These are phyloP conservation scores for Juncus effusus DNA, from an alignment of 176 grass and related monocot species.

Conservation along the genomic window DNA sequence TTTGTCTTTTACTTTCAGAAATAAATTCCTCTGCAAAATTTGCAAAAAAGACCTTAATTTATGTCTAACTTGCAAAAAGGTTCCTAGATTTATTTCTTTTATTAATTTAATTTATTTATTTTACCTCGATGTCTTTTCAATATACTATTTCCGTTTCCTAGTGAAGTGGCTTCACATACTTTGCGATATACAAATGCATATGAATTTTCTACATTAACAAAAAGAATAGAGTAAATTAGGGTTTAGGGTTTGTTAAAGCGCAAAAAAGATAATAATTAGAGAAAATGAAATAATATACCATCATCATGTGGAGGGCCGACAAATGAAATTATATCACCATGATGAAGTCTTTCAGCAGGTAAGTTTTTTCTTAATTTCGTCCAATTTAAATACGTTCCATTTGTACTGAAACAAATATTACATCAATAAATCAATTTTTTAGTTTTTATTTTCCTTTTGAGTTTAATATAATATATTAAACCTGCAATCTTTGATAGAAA, in stretches of 20 bases:
- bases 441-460: no score
- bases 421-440: background rate
- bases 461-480: conserved; percentile 35
- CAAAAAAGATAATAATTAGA: conserved; percentile 4
- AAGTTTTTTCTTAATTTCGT: conserved; percentile 49
- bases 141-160: conserved; percentile 37
- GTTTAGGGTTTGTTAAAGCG: conserved; percentile 2
- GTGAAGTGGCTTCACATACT: conserved; percentile 33
- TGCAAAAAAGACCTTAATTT: conserved; percentile 4
- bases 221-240: background rate
- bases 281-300: conserved; percentile 31
- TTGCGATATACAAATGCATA: conserved; percentile 94
- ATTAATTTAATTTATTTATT: background rate
- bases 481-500: conserved; percentile 86
- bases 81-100: conserved; percentile 20
- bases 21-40: conserved; percentile 40
- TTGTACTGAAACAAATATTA: conserved; percentile 53
- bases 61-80: background rate
- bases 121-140: conserved; percentile 86
- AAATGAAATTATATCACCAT: conserved; percentile 86
- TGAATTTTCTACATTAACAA: conserved; percentile 47
- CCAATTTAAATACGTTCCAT: conserved; percentile 84
- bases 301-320: conserved; percentile 43
- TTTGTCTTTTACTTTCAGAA: conserved; percentile 78
- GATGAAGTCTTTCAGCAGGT: conserved; percentile 54